Percentiles rank a stretch among this genome's conserved stretches.
Conservation (phyloP, 164 flowering plant species). For the Vitis vinifera region DNA sequence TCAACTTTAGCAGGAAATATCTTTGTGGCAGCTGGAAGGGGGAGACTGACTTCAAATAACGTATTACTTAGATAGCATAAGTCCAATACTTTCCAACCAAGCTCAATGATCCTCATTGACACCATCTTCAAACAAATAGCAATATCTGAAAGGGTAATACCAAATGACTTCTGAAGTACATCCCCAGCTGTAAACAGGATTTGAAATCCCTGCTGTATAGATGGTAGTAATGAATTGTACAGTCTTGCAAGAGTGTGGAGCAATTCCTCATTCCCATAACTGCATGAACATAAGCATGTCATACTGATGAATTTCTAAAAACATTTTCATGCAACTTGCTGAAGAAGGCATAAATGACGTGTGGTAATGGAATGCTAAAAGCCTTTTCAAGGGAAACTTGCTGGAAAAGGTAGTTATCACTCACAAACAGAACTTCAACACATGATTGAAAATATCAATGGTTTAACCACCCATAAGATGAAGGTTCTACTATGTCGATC, state of each 20-base stretch:
- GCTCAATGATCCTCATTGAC: conserved; percentile 57
- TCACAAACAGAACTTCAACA: background rate
- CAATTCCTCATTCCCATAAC: conserved; percentile 79
- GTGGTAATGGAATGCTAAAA: no score
- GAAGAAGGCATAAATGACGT: no score
- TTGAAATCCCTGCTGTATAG: conserved; percentile 60
- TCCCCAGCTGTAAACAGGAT: conserved; percentile 31
- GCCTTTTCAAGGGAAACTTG: no score
- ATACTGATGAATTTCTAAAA: no score
- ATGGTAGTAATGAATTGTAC: conserved; percentile 85
- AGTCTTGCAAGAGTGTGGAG: conserved; percentile 62
- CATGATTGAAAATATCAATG: background rate
- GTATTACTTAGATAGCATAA: conserved; percentile 70
- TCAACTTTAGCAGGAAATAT: conserved; percentile 91
- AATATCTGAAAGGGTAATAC: conserved; percentile 35
- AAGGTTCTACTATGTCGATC: background rate
- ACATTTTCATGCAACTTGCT: no score
- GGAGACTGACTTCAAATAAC: conserved; percentile 39
- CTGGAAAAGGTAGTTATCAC: background rate
- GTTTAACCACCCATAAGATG: background rate
- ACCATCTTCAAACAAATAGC: conserved; percentile 66
- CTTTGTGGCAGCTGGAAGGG: conserved; percentile 52
- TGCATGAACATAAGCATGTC: conserved; percentile 26
- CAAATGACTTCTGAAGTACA: conserved; percentile 22
- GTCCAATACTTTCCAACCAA: conserved; percentile 83